Conservation (phyloP, 495 filamentous ascomycete species). For the Podospora bellae-mahoneyi region DNA sequence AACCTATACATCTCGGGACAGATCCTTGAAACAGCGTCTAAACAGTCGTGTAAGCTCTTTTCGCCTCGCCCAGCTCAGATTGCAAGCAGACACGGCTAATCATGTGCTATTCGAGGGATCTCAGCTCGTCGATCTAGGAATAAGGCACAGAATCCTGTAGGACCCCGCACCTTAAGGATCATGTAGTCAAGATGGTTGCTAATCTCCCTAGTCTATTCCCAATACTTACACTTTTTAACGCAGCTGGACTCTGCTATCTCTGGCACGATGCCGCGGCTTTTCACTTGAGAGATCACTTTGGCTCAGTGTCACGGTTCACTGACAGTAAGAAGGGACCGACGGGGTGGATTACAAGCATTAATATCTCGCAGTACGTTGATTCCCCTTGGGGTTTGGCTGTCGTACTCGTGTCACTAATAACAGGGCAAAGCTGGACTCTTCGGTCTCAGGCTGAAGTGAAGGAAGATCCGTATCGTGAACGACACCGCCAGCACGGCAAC, state of each 20-base stretch:
- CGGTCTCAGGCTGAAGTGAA: conserved; percentile 5
- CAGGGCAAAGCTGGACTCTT: background rate
- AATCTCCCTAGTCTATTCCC: conserved; percentile 9
- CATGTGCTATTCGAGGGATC: background rate
- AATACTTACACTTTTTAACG: conserved; percentile 7
- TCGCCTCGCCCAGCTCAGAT: background rate
- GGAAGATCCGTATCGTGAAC: conserved; percentile 5
- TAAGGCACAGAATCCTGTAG: conserved; percentile 2
- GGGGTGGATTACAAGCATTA: conserved; percentile 19
- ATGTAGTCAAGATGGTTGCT: background rate
- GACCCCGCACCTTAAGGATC: background rate
- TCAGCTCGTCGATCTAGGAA: background rate
- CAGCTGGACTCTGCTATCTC: background rate
- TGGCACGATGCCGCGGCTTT: background rate
- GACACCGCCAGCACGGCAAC: conserved; percentile 16
- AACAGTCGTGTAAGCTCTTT: background rate
- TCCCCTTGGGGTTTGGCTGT: background rate
- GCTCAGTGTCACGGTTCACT: conserved; percentile 16
- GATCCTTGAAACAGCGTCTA: background rate
- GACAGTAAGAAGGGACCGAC: conserved; percentile 9
- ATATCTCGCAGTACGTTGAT: conserved; percentile 11
- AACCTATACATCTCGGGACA: background rate
- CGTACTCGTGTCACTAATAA: background rate
- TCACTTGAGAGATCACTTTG: conserved; percentile 14
- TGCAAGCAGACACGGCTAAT: background rate